These are phyloP conservation scores for Neurospora terricola DNA, from an alignment of 495 filamentous ascomycete species.

Conservation along the genomic window DNA sequence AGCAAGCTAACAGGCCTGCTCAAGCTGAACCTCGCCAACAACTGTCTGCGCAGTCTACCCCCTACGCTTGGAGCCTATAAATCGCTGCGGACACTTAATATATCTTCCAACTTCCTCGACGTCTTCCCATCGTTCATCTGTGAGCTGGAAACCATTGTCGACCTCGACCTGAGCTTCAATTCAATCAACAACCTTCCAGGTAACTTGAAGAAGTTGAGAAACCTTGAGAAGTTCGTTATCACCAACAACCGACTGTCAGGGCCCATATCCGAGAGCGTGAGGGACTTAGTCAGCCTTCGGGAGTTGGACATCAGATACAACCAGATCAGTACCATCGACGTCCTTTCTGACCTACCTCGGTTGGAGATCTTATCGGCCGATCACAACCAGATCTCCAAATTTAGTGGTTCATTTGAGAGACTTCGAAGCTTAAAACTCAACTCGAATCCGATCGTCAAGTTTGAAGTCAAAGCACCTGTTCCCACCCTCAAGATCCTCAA, in stretches of 20 bases:
- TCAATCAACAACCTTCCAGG: constrained; percentile 63
- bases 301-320: constrained; percentile 96
- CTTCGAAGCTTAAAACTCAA: constrained; percentile 78
- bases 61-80: constrained; percentile 70
- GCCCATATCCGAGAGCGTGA: constrained; percentile 59
- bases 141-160: constrained; percentile 69
- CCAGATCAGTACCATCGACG: constrained; percentile 71
- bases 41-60: constrained; percentile 68
- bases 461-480: constrained; percentile 66
- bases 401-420: constrained; percentile 74
- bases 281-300: constrained; percentile 62
- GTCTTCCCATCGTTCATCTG: constrained; percentile 79
- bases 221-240: constrained; percentile 81
- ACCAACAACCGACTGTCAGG: constrained; percentile 86
- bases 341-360: constrained; percentile 69
- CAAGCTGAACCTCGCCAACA: constrained; percentile 88
- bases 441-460: constrained; percentile 87
- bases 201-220: constrained; percentile 64
- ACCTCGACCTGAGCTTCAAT: constrained; percentile 97
- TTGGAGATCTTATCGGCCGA: constrained; percentile 79
- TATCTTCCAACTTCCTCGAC: constrained; percentile 86
- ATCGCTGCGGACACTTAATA: constrained; percentile 67
- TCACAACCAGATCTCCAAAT: constrained; percentile 83
- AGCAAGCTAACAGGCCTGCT: constrained; percentile 54
- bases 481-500: constrained; percentile 78